Evolutionary conservation across 169 alveolate genomes (phyloP).

Genomic region (Amoebophrya sp.): DNA sequence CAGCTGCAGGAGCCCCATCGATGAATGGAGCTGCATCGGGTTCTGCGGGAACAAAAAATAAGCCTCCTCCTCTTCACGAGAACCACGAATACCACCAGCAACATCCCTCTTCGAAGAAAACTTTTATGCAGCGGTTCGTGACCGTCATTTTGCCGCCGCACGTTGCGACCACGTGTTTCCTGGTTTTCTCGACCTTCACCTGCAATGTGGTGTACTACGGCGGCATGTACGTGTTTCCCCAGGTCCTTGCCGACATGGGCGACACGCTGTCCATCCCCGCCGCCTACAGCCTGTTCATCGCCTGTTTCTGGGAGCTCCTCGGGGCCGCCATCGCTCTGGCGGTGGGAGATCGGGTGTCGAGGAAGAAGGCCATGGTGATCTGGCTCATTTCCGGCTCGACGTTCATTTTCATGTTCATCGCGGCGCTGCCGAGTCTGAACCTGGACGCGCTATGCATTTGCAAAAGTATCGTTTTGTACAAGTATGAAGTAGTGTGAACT

Average conservation of each 20-base stretch:
- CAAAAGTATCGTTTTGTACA: too few relatives aligned
- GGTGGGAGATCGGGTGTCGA: not conserved
- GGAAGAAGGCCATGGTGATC: not conserved
- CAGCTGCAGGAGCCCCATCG: too few relatives aligned
- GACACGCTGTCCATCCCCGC: not conserved
- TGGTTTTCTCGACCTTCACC: not conserved
- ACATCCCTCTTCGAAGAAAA: too few relatives aligned
- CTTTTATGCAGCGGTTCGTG: not conserved
- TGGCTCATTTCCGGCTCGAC: not conserved
- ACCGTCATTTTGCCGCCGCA: not conserved
- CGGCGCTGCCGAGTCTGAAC: not conserved
- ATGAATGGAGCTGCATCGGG: too few relatives aligned
- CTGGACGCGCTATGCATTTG: too few relatives aligned
- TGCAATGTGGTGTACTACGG: not conserved
- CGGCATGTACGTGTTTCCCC: constrained; percentile 7
- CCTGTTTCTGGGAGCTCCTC: not conserved
- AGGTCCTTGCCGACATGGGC: constrained; percentile 18
- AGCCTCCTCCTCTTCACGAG: too few relatives aligned
- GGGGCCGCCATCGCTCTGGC: not conserved
- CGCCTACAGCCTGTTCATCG: not conserved
- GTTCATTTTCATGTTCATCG: not conserved
- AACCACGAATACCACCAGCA: too few relatives aligned
- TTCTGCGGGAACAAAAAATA: too few relatives aligned
- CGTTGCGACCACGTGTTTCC: not conserved
- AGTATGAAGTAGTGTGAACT: too few relatives aligned